Conservation (phyloP, 176 grass and related monocot species). For the Rhynchospora tenuis region DNA sequence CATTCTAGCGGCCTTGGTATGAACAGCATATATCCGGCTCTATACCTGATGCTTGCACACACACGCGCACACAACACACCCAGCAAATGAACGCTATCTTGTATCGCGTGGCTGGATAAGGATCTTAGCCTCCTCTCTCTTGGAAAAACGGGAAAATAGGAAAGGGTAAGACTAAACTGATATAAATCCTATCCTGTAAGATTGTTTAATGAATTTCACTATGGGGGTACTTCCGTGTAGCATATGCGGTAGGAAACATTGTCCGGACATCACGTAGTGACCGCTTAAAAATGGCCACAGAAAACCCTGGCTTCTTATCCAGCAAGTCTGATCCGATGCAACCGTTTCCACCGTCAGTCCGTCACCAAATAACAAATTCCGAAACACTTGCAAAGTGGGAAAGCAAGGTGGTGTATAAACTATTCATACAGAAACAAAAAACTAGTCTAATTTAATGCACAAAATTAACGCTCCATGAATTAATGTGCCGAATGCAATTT, state of each 20-base stretch:
- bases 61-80: not conserved
- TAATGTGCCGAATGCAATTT: not conserved
- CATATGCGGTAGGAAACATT: too few species aligned
- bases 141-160: not conserved
- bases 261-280: not conserved
- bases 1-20: too few species aligned
- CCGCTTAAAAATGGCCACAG: not conserved
- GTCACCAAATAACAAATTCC: conserved; percentile 13
- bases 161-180: not conserved
- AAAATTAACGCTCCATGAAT: not conserved
- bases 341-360: not conserved
- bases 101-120: not conserved
- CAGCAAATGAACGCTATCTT: not conserved
- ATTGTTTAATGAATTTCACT: too few species aligned
- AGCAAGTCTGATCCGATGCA: not conserved
- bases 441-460: not conserved
- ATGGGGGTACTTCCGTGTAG: too few species aligned
- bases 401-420: not conserved
- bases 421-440: not conserved
- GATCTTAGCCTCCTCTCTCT: not conserved
- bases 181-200: not conserved
- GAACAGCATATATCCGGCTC: not conserved
- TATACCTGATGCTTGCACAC: not conserved
- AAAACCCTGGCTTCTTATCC: not conserved
- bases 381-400: not conserved